A percentile compares a stretch with the other conserved stretches of the same genome.
These are phyloP conservation scores for Annulohypoxylon bovei DNA, from an alignment of 495 filamentous ascomycete species.

Conservation along the genomic window DNA sequence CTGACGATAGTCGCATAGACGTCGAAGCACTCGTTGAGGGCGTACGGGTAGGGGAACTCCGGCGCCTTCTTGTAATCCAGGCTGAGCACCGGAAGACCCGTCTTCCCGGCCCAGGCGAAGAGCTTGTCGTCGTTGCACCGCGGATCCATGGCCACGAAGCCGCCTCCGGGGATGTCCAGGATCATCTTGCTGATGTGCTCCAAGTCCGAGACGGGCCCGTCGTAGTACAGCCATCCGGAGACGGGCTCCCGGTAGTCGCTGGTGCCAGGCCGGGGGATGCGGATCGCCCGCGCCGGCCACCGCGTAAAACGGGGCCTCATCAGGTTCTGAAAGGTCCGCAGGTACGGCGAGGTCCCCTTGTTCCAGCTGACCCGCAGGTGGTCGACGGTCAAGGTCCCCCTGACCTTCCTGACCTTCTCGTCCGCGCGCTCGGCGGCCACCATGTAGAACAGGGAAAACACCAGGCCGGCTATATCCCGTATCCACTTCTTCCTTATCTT, in stretches of 20 bases:
- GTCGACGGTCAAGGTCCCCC: constrained; percentile 86
- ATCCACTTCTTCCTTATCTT: constrained; percentile 83
- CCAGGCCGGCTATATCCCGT: constrained; percentile 80
- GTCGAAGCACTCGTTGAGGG: constrained; percentile 95
- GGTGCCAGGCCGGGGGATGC: constrained; percentile 80
- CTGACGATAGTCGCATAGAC: constrained; percentile 84
- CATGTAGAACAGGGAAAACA: constrained; percentile 89
- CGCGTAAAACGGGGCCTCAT: constrained; percentile 80
- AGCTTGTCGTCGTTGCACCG: constrained; percentile 92
- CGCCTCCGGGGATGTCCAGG: constrained; percentile 91
- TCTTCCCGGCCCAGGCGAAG: constrained; percentile 85
- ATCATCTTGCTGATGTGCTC: constrained; percentile 82
- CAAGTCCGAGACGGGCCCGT: constrained; percentile 82
- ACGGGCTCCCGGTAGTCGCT: constrained; percentile 86
- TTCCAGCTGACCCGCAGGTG: constrained; percentile 96
- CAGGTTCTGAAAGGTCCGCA: constrained; percentile 73
- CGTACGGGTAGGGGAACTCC: constrained; percentile 94
- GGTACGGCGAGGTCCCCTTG: constrained; percentile 86
- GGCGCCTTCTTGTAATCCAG: constrained; percentile 95
- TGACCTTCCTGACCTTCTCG: constrained; percentile 94
- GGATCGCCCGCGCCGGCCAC: constrained; percentile 80
- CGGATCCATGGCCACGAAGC: constrained; percentile 95
- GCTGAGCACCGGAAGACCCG: constrained; percentile 85
- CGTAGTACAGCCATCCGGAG: constrained; percentile 91
- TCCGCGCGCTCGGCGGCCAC: constrained; percentile 93